phyloP scores from a whole-genome alignment of 768 basidiomycete species.

The Sarcodon sp. region DNA sequence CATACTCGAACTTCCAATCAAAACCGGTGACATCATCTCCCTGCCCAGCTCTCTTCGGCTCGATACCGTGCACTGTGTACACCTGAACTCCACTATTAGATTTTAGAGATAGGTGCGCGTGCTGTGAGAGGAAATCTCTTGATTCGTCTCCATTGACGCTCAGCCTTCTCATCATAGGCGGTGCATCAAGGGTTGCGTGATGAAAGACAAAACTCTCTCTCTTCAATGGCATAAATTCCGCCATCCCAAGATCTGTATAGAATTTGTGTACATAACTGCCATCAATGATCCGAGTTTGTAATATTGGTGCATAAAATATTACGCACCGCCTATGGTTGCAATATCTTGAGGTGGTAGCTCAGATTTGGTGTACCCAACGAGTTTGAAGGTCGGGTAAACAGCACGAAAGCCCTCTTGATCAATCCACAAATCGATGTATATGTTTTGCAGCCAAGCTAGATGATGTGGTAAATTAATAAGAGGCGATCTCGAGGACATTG shows the following conservation, averaged over 20 bases:
- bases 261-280: background rate
- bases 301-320: too few relatives aligned
- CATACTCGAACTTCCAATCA: conserved; percentile 71
- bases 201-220: conserved; percentile 58
- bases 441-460: conserved; percentile 40
- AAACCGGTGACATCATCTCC: conserved; percentile 16
- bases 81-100: conserved; percentile 39
- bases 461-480: conserved; percentile 18
- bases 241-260: conserved; percentile 28
- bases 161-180: conserved; percentile 60
- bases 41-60: conserved; percentile 21
- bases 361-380: conserved; percentile 34
- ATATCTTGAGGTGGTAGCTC: background rate
- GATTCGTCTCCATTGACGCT: conserved; percentile 54
- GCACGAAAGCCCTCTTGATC: conserved; percentile 79
- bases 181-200: conserved; percentile 50
- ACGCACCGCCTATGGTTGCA: too few relatives aligned
- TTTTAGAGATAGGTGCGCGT: conserved; percentile 59
- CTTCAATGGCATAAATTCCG: conserved; percentile 50
- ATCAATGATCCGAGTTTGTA: conserved; percentile 9
- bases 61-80: conserved; percentile 60
- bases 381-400: conserved; percentile 43
- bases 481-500: background rate
- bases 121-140: conserved; percentile 64
- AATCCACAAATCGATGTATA: conserved; percentile 50